Conservation (phyloP, 1,284 basidiomycete species). For the Moesziomyces parantarcticus region DNA sequence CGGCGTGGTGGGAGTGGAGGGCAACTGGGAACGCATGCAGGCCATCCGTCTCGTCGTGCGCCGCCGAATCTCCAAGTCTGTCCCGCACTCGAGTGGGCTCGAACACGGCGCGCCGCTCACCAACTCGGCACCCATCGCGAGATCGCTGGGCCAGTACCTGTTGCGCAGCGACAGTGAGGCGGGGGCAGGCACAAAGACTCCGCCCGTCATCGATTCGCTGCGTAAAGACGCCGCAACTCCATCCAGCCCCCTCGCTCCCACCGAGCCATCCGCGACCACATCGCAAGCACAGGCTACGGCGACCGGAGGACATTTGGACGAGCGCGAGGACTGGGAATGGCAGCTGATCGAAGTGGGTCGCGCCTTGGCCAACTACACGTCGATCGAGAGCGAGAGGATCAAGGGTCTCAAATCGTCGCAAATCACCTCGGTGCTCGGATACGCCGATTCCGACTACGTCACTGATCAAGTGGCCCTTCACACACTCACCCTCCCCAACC, state of each 20-base stretch:
- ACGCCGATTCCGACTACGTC: slow-evolving; percentile 94
- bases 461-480: slow-evolving; percentile 74
- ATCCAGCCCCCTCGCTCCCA: not conserved
- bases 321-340: slow-evolving; percentile 70
- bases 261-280: not conserved
- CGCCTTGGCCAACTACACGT: slow-evolving; percentile 95
- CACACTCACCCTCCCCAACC: slow-evolving; percentile 23
- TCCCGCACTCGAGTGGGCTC: slow-evolving; percentile 23
- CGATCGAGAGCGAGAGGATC: slow-evolving; percentile 85
- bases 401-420: slow-evolving; percentile 78
- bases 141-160: slow-evolving; percentile 37
- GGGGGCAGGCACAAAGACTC: slow-evolving; percentile 24
- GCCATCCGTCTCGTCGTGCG: slow-evolving; percentile 86
- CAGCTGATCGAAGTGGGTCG: slow-evolving; percentile 90
- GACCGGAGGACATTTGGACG: not conserved
- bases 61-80: slow-evolving; percentile 15
- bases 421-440: slow-evolving; percentile 83
- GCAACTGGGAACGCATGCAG: slow-evolving; percentile 91
- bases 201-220: slow-evolving; percentile 41
- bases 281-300: not conserved
- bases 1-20: slow-evolving; percentile 86
- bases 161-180: slow-evolving; percentile 20
- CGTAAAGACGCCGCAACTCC: slow-evolving; percentile 16
- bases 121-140: slow-evolving; percentile 10
- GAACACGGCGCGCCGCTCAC: slow-evolving; percentile 26